Percentiles rank a stretch among this genome's conserved stretches.
Evolutionary conservation across 257 asterid genomes (phyloP).

Genomic region (Jaltomata sinuosa): DNA sequence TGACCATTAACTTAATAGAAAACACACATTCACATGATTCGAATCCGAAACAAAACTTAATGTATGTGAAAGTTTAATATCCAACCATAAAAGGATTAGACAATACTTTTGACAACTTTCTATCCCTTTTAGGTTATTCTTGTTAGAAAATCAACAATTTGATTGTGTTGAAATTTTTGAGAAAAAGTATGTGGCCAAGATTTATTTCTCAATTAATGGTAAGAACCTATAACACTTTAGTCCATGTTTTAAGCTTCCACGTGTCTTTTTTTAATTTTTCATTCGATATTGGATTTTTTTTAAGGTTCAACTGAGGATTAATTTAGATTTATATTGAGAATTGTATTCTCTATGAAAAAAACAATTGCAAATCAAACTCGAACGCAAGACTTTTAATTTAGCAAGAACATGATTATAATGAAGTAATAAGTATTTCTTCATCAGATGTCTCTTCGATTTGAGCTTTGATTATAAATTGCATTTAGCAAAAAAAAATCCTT

Average conservation of each 20-base stretch:
- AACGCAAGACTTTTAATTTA: accelerated
- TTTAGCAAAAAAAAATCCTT: background rate
- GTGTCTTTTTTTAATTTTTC: background rate
- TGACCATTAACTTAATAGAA: no score
- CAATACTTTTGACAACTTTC: no score
- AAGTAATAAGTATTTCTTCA: background rate
- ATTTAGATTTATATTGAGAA: background rate
- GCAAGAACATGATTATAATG: background rate
- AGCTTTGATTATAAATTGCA: background rate
- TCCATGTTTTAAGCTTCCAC: background rate
- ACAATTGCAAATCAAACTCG: accelerated
- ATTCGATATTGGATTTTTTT: background rate
- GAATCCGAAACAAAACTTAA: no score
- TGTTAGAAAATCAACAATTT: background rate
- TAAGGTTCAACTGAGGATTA: background rate
- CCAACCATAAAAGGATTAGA: no score
- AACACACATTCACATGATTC: no score
- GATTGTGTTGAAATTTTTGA: background rate
- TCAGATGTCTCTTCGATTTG: background rate
- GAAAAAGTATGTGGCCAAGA: background rate
- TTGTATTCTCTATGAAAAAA: background rate
- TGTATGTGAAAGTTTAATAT: no score
- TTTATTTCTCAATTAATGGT: background rate
- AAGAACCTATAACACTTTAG: background rate
- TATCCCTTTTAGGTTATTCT: no score